Evolutionary conservation across 2,329 filamentous ascomycete species (phyloP).

Genomic region (Truncatella angustata): DNA sequence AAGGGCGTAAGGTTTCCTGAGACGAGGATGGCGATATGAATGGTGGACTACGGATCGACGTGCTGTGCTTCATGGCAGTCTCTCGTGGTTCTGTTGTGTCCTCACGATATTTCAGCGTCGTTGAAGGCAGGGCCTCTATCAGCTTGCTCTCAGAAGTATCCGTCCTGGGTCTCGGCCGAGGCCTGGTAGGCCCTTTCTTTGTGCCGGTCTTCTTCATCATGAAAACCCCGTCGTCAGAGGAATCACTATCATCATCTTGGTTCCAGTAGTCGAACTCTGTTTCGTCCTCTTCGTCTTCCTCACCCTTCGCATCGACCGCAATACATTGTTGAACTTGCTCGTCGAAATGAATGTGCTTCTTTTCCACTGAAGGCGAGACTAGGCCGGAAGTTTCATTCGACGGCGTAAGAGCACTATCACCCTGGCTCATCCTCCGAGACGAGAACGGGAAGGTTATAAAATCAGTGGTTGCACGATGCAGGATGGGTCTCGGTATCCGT

Average conservation of each 20-base stretch:
- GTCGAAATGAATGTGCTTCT: slow-evolving; percentile 93
- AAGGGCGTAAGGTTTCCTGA: slow-evolving; percentile 76
- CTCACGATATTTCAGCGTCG: slow-evolving; percentile 79
- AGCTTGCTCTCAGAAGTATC: slow-evolving; percentile 69
- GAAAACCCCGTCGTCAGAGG: slow-evolving; percentile 77
- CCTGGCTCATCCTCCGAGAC: slow-evolving; percentile 58
- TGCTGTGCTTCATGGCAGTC: slow-evolving; percentile 62
- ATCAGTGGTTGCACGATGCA: slow-evolving; percentile 67
- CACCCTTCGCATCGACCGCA: slow-evolving; percentile 82
- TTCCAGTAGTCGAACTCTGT: slow-evolving; percentile 35
- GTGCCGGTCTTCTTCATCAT: slow-evolving; percentile 76
- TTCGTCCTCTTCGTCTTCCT: slow-evolving; percentile 70
- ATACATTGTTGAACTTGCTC: slow-evolving; percentile 96
- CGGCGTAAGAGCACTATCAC: slow-evolving; percentile 62
- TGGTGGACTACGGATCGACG: slow-evolving; percentile 44
- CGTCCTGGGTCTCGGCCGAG: slow-evolving; percentile 36
- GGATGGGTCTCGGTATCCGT: slow-evolving; percentile 48
- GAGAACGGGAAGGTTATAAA: slow-evolving; percentile 65
- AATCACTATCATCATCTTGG: slow-evolving; percentile 59
- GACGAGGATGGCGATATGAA: slow-evolving; percentile 71
- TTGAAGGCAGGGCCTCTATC: slow-evolving; percentile 84
- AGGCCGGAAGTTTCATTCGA: slow-evolving; percentile 71
- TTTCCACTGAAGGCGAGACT: slow-evolving; percentile 60
- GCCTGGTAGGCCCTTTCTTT: slow-evolving; percentile 55
- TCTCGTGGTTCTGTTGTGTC: slow-evolving; percentile 69